Evolutionary conservation across 352 stramenopile genomes (phyloP), one percentile per base, ranked within the genome.

Genomic region (Phytophthora melonis): DNA sequence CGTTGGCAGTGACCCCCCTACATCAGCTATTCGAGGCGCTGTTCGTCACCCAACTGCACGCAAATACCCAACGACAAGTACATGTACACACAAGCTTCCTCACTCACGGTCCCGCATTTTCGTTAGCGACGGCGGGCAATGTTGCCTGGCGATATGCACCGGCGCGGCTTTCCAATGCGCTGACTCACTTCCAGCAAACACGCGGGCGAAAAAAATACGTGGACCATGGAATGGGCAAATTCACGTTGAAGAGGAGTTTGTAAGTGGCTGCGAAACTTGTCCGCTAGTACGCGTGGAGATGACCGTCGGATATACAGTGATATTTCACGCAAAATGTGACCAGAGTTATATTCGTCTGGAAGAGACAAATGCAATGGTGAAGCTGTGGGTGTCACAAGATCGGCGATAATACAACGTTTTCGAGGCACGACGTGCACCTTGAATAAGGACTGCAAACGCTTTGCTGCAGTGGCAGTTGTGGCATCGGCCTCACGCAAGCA

Each of bases 41-140:
- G 39, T 45, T 45, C 39, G 39, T 45, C 39, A 18, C 39, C 0
- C 0, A 45, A 45, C 39, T 45, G 39, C 39, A 34, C 30, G 7
- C 7, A 34, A 34, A 34, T 11, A 34, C 30, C 30, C 8, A 13
- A 18, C 39, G 39, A 18, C 14, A 45, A 45, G 16, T 43, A 13
- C 14, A 45, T n/a, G 16, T 43, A 13, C 13, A 45, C 14, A 18
- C 36, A 43, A 43, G 36, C 36, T 43, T 43, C 11, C 13, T 45
- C 14, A 13, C 30, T 34, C 30, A 11, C 6, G 30, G 30, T 34
- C 30, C 30, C 39, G 4, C 39, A 45, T n/a, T 45, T 45, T 45
- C 39, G 39, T 45, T 45, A 45, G 39, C 39, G 39, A 50, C 30
- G 55, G 55, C 54, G 30, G 19, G 53, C 53, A 43, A 43, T 43